Percentiles rank a stretch among this genome's conserved stretches.
Evolutionary conservation across 2,329 filamentous ascomycete genomes (phyloP).

Genomic region (Aspergillus proliferans): DNA sequence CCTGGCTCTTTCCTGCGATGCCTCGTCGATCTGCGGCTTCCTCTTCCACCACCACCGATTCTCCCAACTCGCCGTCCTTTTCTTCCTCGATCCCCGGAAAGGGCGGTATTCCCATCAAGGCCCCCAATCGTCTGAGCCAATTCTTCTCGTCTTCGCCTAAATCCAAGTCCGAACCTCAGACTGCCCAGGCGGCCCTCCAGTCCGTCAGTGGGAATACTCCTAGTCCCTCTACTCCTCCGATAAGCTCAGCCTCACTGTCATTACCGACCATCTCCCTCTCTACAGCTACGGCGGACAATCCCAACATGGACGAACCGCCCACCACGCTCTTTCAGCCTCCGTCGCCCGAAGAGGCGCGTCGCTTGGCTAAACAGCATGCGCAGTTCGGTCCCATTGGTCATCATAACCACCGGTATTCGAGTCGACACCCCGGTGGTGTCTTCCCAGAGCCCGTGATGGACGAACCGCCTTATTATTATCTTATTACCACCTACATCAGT

Average conservation of each 20-base stretch:
- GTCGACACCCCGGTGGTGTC: slow-evolving; percentile 73
- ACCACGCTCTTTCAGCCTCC: slow-evolving; percentile 84
- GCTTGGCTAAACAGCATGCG: slow-evolving; percentile 70
- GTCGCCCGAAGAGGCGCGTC: slow-evolving; percentile 72
- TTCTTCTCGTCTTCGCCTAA: slow-evolving; percentile 79
- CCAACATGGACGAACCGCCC: slow-evolving; percentile 64
- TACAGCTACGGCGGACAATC: slow-evolving; percentile 70
- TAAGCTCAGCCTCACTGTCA: slow-evolving; percentile 66
- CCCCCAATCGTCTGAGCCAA: slow-evolving; percentile 66
- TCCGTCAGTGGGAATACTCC: slow-evolving; percentile 53
- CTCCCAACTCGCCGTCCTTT: slow-evolving; percentile 45
- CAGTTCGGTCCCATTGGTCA: slow-evolving; percentile 85
- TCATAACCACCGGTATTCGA: slow-evolving; percentile 78
- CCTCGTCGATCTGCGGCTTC: slow-evolving; percentile 57
- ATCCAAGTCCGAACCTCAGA: slow-evolving; percentile 55
- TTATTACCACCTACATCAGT: slow-evolving; percentile 96
- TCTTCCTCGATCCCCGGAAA: slow-evolving; percentile 51
- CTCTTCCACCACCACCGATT: slow-evolving; percentile 47
- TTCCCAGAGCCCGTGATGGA: slow-evolving; percentile 83
- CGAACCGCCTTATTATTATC: slow-evolving; percentile 92
- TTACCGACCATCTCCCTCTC: slow-evolving; percentile 89
- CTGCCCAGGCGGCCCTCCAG: slow-evolving; percentile 56
- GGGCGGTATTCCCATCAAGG: slow-evolving; percentile 43
- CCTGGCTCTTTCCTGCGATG: slow-evolving; percentile 45
- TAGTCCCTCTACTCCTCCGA: slow-evolving; percentile 51